These are phyloP conservation scores for Theobroma grandiflorum DNA, from an alignment of 441 rosid genomes.

Conservation along the genomic window DNA sequence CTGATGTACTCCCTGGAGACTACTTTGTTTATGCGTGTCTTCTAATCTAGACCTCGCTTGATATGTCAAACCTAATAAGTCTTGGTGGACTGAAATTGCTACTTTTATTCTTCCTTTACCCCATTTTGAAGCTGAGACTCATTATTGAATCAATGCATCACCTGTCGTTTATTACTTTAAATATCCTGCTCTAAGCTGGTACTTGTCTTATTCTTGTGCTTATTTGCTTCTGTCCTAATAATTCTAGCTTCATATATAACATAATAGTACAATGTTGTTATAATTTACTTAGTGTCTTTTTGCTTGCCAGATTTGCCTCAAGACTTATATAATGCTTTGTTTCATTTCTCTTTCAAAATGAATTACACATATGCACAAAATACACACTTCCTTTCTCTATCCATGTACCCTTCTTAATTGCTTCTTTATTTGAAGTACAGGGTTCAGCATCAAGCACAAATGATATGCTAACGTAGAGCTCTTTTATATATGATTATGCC, in stretches of 20 bases:
- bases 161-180: background rate
- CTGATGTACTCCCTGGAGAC: background rate
- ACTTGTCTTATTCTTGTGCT: too few relatives aligned
- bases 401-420: background rate
- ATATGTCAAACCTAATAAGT: background rate
- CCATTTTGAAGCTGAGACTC: background rate
- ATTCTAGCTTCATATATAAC: too few relatives aligned
- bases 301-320: too few relatives aligned
- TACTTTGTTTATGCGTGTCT: conserved; percentile 5
- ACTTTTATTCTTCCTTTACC: background rate
- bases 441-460: conserved; percentile 6
- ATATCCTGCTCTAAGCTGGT: background rate
- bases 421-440: background rate
- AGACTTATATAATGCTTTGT: background rate
- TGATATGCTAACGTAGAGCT: background rate
- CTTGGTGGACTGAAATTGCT: background rate
- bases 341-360: background rate
- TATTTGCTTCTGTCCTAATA: background rate
- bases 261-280: too few relatives aligned
- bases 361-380: background rate
- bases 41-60: background rate
- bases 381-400: background rate
- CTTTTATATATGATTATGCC: background rate
- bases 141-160: background rate
- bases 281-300: too few relatives aligned